Conservation (phyloP, 345 rosid genomes). For the Eutrema japonicum region DNA sequence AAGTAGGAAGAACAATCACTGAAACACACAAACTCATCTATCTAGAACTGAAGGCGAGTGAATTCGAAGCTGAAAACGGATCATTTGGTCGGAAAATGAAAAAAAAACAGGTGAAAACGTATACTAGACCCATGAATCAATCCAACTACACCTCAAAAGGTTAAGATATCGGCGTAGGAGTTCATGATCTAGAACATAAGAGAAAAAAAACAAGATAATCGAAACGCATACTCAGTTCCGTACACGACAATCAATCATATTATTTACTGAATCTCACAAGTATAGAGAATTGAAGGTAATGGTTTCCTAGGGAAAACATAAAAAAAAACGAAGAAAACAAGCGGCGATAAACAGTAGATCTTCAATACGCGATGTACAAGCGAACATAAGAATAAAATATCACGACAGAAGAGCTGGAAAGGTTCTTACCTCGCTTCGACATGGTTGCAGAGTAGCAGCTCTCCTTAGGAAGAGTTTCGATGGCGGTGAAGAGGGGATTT, state of each 20-base stretch:
- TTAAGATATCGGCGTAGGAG: background rate
- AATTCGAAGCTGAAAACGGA: background rate
- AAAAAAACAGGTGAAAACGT: background rate
- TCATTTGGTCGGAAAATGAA: background rate
- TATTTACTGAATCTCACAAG: background rate
- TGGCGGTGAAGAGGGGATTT: conserved; percentile 27
- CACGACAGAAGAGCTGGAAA: background rate
- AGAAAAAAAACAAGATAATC: background rate
- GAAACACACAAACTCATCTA: too few species aligned
- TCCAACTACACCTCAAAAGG: background rate
- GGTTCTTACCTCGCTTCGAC: conserved; percentile 50
- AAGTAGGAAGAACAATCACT: too few species aligned
- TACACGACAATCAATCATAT: background rate
- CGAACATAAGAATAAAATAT: background rate
- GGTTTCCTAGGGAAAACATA: background rate
- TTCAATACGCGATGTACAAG: background rate
- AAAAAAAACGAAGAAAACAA: background rate
- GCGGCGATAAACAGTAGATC: background rate
- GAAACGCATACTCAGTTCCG: background rate
- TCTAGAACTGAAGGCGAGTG: too few species aligned
- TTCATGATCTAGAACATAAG: background rate
- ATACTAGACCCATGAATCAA: background rate
- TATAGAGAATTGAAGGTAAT: background rate
- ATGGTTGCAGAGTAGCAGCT: conserved; percentile 44
- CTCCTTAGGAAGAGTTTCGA: conserved; percentile 18